phyloP scores from a whole-genome alignment of 2,329 filamentous ascomycete genomes.

The Cadophora luteo-olivacea region DNA sequence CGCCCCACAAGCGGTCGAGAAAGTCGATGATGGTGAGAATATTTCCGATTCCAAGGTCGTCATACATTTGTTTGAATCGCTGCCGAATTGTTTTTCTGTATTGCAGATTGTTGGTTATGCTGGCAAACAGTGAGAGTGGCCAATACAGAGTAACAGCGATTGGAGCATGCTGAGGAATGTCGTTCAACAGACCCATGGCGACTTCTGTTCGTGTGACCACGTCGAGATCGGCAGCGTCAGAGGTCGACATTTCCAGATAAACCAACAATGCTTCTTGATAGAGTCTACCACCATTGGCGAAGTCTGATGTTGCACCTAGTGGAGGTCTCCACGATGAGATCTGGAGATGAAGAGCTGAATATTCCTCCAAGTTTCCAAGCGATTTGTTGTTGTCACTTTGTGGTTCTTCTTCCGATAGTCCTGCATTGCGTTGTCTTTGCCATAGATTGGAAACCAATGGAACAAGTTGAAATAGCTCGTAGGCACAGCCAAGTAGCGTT shows the following conservation, averaged over 20 bases:
- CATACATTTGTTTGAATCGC: background rate
- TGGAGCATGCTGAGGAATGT: background rate
- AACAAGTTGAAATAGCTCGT: background rate
- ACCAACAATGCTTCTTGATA: conserved; percentile 4
- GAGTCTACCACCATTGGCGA: background rate
- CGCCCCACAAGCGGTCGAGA: background rate
- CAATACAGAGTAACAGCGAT: background rate
- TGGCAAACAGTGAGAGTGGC: background rate
- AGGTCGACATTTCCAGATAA: background rate
- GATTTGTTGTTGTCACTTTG: background rate
- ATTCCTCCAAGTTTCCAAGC: background rate
- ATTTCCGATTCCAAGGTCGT: background rate
- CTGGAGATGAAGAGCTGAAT: background rate
- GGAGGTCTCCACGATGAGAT: background rate
- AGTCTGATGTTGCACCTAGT: background rate
- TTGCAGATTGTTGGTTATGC: background rate
- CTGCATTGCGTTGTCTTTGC: background rate
- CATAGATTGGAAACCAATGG: background rate
- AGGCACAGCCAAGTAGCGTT: background rate
- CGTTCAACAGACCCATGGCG: background rate
- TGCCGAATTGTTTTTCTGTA: background rate
- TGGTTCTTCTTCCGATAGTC: background rate
- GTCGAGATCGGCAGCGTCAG: background rate
- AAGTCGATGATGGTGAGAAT: background rate
- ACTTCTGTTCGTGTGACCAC: background rate